These are phyloP conservation scores for Jacaranda copaia DNA, from an alignment of 257 asterid species.

Conservation along the genomic window DNA sequence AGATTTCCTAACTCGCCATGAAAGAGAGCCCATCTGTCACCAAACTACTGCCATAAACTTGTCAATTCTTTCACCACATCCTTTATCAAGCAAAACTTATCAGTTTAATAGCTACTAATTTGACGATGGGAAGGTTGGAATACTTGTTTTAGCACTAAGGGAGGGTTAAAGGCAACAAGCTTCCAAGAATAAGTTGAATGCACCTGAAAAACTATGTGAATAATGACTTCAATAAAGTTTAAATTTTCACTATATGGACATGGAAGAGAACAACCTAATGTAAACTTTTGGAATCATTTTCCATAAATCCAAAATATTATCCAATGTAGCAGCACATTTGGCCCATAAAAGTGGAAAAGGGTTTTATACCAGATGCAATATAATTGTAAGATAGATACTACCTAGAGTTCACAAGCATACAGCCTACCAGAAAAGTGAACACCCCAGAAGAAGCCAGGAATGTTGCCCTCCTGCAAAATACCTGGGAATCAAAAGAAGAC, in stretches of 20 bases:
- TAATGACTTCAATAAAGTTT: constrained; percentile 11
- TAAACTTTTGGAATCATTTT: not conserved
- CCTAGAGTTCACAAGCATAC: constrained; percentile 21
- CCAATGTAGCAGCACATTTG: not conserved
- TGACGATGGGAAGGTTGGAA: constrained; percentile 14
- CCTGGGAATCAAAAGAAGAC: constrained; percentile 55
- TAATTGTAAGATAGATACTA: not conserved
- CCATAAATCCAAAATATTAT: not conserved
- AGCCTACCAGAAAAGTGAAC: constrained; percentile 80
- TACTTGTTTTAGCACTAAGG: not conserved
- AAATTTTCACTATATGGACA: constrained; percentile 3
- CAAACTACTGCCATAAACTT: not conserved
- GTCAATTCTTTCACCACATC: not conserved
- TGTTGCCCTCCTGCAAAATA: constrained; percentile 84
- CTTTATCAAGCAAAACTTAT: not conserved
- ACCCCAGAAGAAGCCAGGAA: constrained; percentile 77
- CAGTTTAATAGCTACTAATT: not conserved
- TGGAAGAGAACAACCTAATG: constrained; percentile 9
- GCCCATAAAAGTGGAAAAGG: not conserved
- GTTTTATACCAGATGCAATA: constrained; percentile 5
- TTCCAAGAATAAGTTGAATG: constrained; percentile 4
- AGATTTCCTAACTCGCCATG: not conserved
- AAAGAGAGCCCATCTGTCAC: not conserved
- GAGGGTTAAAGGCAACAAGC: not conserved
- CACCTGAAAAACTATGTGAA: not conserved